Base-by-base conservation (phyloP, 2,329 filamentous ascomycete genomes). In the Aspergillus tanneri region DNA sequence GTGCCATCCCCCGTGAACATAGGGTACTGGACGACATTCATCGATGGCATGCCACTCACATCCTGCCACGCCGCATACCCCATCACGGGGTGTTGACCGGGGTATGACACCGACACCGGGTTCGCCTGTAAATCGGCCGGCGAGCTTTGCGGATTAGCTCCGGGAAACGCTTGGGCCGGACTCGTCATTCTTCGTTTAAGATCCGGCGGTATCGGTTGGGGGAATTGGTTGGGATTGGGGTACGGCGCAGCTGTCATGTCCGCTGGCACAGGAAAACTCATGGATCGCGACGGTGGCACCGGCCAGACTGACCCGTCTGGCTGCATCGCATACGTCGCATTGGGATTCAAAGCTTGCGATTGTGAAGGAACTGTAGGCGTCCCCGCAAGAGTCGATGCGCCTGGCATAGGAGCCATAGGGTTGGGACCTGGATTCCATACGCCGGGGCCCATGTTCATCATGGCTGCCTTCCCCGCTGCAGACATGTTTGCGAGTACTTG, bases 181-280 rank as follows among this genome's bases (percentile, higher is more conserved):
- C 64, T 67, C 3, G 67, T 70, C 62, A 71, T 69, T 40, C 66
- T 60, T 22, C 66, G 60, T 47, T 70, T 70, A 27, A 68, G 53
- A 41, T 70, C 66, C 2, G 63, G 58, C 1, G 61, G 54, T 35
- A 66, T 56, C 11, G 62, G 62, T 21, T 56, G 60, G 16, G 61
- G 57, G 21, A 63, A 70, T 22, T 63, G 65, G 21, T 44, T 52
- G 10, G 64, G 60, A 21, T 59, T 63, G 14, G 61, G 49, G 25
- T 60, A 62, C 2, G 63, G 40, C 1, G 54, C 46, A 1, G 44
- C 37, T 9, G 49, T 34, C 53, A 68, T 62, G n/a, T 65, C 62
- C 2, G 59, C 49, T 32, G 63, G 68, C 25, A 59, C 59, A 5
- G 65, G 64, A 34, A 67, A 69, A 27, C 62, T 64, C 63, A 70